These are phyloP conservation scores for Marasmius fiardii DNA, from an alignment of 1,284 basidiomycete species.

Conservation along the genomic window DNA sequence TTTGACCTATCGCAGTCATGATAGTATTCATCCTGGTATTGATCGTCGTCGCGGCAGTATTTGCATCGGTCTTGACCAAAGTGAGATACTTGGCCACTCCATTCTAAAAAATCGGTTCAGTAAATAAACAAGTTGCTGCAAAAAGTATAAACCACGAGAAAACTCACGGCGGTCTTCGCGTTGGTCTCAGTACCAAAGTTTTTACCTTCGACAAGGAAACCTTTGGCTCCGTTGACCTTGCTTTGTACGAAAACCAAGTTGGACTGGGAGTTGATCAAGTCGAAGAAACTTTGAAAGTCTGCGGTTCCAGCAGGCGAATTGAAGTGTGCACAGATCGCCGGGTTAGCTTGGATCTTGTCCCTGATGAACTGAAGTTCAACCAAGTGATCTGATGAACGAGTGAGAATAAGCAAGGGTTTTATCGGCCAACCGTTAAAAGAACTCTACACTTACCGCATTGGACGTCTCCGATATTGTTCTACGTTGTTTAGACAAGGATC, in stretches of 20 bases:
- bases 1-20: slow-evolving; percentile 1
- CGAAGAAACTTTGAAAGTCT: slow-evolving; percentile 8
- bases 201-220: slow-evolving; percentile 5
- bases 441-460: background rate
- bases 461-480: background rate
- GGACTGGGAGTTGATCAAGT: slow-evolving; percentile 5
- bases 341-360: slow-evolving; percentile 8
- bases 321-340: slow-evolving; percentile 10
- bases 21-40: slow-evolving; percentile 9
- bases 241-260: slow-evolving; percentile 6
- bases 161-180: slow-evolving; percentile 9
- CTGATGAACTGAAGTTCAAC: slow-evolving; percentile 14
- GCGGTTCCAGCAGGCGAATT: background rate
- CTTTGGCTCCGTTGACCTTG: slow-evolving; percentile 11
- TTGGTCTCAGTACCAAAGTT: slow-evolving; percentile 5
- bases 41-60: slow-evolving; percentile 4
- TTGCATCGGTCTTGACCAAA: slow-evolving; percentile 1
- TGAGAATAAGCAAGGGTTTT: background rate
- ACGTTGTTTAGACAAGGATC: background rate
- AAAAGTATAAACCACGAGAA: background rate
- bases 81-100: slow-evolving; percentile 8
- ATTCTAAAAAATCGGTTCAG: slow-evolving; percentile 1
- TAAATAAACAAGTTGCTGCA: background rate
- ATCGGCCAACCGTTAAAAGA: no score
- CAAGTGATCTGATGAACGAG: background rate